Evolutionary conservation across 2,329 filamentous ascomycete species (phyloP).

Genomic region (Diaporthe caulivora): DNA sequence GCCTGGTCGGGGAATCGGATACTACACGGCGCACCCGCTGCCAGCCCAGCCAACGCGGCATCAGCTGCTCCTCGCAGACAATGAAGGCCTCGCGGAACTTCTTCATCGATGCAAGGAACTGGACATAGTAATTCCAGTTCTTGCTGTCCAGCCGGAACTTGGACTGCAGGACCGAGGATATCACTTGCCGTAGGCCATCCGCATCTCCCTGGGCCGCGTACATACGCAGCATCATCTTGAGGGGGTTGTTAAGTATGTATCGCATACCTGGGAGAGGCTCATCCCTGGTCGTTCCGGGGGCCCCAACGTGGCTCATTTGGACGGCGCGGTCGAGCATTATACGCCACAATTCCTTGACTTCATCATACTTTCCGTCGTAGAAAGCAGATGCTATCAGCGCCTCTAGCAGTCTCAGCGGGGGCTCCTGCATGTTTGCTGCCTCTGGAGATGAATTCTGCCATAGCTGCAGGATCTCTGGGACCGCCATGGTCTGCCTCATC

Average conservation of each 20-base stretch:
- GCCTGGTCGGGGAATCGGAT: slow-evolving; percentile 44
- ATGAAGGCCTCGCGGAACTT: slow-evolving; percentile 76
- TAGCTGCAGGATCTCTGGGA: slow-evolving; percentile 59
- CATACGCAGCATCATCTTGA: slow-evolving; percentile 63
- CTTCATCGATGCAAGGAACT: slow-evolving; percentile 72
- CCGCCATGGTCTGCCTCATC: slow-evolving; percentile 53
- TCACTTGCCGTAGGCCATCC: slow-evolving; percentile 60
- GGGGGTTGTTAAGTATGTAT: slow-evolving; percentile 63
- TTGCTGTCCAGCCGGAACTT: slow-evolving; percentile 82
- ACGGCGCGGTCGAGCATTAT: slow-evolving; percentile 67
- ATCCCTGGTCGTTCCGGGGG: slow-evolving; percentile 43
- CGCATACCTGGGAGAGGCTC: slow-evolving; percentile 62
- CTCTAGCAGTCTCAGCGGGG: slow-evolving; percentile 70
- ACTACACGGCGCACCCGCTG: slow-evolving; percentile 45
- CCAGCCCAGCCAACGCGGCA: slow-evolving; percentile 86
- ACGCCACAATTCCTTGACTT: slow-evolving; percentile 76
- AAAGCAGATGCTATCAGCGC: slow-evolving; percentile 78
- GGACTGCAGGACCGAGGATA: slow-evolving; percentile 68
- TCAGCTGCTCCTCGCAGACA: slow-evolving; percentile 81
- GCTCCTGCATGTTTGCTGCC: slow-evolving; percentile 24
- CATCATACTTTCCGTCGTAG: slow-evolving; percentile 66
- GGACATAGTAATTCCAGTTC: slow-evolving; percentile 86
- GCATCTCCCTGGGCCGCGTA: slow-evolving; percentile 56
- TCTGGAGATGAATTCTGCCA: slow-evolving; percentile 63
- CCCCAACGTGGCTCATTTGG: slow-evolving; percentile 53